phyloP scores from a whole-genome alignment of 2,329 filamentous ascomycete genomes.

The Diaporthe sp. region DNA sequence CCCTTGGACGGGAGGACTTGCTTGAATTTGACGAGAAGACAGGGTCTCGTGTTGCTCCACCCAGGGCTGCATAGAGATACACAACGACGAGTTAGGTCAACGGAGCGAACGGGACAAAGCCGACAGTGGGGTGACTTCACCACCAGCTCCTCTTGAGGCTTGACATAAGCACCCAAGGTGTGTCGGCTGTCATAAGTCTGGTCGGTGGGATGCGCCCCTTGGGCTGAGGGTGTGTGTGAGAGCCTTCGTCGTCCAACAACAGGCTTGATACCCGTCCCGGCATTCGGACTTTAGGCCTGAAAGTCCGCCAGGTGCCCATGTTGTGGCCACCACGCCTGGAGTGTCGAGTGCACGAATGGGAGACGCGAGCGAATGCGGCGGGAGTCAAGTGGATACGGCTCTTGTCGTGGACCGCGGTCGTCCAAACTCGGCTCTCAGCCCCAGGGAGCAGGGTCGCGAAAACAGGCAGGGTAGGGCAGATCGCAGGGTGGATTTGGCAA shows the following conservation, averaged over 20 bases:
- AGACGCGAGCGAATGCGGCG: conserved; percentile 16
- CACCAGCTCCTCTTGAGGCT: conserved; percentile 1
- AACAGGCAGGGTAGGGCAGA: conserved; percentile 28
- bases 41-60: conserved; percentile 26
- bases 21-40: conserved; percentile 1
- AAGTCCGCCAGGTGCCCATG: neutral
- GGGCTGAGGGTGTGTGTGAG: neutral
- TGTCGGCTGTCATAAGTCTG: neutral
- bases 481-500: conserved; percentile 16
- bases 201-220: neutral
- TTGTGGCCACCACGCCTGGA: neutral
- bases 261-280: neutral
- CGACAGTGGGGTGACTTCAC: conserved; percentile 30
- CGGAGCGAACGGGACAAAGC: conserved; percentile 27
- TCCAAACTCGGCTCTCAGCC: conserved; percentile 24
- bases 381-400: conserved; percentile 28
- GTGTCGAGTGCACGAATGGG: conserved; percentile 7
- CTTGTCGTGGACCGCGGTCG: conserved; percentile 24
- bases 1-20: neutral
- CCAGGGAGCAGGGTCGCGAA: conserved; percentile 16
- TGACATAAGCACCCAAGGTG: neutral
- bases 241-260: neutral
- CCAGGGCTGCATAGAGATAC: conserved; percentile 12
- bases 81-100: conserved; percentile 8
- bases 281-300: neutral